Evolutionary conservation across 1,284 basidiomycete species (phyloP).

Genomic region (Garcileccinum viscosum): DNA sequence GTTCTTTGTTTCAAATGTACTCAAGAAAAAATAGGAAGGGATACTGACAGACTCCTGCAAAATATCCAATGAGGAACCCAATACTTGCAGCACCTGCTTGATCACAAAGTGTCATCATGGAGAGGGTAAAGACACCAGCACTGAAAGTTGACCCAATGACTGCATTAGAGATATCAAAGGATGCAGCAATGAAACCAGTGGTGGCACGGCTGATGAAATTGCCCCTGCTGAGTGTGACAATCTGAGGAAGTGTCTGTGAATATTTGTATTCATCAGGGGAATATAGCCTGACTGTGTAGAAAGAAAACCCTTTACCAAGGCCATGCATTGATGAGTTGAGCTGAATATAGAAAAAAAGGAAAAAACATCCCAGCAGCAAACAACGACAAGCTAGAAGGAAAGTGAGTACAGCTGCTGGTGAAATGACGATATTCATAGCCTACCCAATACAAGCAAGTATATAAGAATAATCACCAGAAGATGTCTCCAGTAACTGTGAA

Average conservation of each 20-base stretch:
- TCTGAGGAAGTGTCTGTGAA: slow-evolving; percentile 19
- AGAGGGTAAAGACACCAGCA: slow-evolving; percentile 29
- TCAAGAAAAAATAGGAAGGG: background rate
- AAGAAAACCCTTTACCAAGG: slow-evolving; percentile 31
- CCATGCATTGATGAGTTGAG: slow-evolving; percentile 33
- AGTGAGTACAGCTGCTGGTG: background rate
- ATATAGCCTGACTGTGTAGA: slow-evolving; percentile 31
- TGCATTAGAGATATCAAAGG: slow-evolving; percentile 23
- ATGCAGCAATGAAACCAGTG: slow-evolving; percentile 28
- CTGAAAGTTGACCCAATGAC: slow-evolving; percentile 25
- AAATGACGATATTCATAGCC: background rate
- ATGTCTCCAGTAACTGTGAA: slow-evolving; percentile 20
- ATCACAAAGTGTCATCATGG: slow-evolving; percentile 29
- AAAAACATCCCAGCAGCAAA: slow-evolving; percentile 33
- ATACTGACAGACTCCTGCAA: slow-evolving; percentile 43
- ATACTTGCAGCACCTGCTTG: slow-evolving; percentile 25
- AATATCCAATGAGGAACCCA: slow-evolving; percentile 34
- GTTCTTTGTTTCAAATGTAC: background rate
- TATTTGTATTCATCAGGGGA: background rate
- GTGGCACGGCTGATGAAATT: slow-evolving; percentile 33
- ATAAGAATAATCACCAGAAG: slow-evolving; percentile 30
- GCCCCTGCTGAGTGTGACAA: slow-evolving; percentile 35
- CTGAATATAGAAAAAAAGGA: slow-evolving; percentile 38
- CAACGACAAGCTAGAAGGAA: slow-evolving; percentile 27
- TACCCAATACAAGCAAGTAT: slow-evolving; percentile 35